phyloP scores from a whole-genome alignment of 805 yeast species.

The Kodamaea fukazawae region DNA sequence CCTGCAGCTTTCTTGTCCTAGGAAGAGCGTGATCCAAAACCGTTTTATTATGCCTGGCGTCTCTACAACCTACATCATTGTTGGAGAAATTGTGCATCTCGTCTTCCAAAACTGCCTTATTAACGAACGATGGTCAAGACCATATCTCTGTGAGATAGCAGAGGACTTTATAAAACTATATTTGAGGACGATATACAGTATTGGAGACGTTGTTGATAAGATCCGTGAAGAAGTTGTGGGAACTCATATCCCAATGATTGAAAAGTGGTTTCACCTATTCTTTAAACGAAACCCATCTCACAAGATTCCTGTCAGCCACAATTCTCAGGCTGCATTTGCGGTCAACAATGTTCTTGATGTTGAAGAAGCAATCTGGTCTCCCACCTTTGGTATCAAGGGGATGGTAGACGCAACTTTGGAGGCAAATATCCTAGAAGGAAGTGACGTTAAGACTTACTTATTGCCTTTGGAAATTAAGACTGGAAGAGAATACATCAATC shows the following conservation, averaged over 20 bases:
- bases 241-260: constrained; percentile 50
- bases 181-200: constrained; percentile 51
- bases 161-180: constrained; percentile 44
- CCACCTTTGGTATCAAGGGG: constrained; percentile 85
- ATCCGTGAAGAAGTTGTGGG: constrained; percentile 40
- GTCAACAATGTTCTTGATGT: constrained; percentile 70
- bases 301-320: constrained; percentile 10
- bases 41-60: constrained; percentile 62
- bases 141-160: constrained; percentile 35
- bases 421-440: neutral
- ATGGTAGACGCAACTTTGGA: constrained; percentile 84
- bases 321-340: constrained; percentile 7
- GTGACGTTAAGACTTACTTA: constrained; percentile 35
- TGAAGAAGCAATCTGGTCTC: constrained; percentile 92
- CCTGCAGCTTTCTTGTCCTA: constrained; percentile 66
- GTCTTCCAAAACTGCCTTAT: constrained; percentile 61
- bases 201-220: constrained; percentile 47
- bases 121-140: constrained; percentile 32
- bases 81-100: constrained; percentile 83
- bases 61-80: constrained; percentile 59
- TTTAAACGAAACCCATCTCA: constrained; percentile 21
- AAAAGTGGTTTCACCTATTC: constrained; percentile 51
- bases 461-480: constrained; percentile 91
- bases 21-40: constrained; percentile 63
- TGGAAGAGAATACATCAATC: constrained; percentile 64